These are phyloP conservation scores for Verticillium dahliae DNA, from an alignment of 2,329 filamentous ascomycete genomes.

Conservation along the genomic window DNA sequence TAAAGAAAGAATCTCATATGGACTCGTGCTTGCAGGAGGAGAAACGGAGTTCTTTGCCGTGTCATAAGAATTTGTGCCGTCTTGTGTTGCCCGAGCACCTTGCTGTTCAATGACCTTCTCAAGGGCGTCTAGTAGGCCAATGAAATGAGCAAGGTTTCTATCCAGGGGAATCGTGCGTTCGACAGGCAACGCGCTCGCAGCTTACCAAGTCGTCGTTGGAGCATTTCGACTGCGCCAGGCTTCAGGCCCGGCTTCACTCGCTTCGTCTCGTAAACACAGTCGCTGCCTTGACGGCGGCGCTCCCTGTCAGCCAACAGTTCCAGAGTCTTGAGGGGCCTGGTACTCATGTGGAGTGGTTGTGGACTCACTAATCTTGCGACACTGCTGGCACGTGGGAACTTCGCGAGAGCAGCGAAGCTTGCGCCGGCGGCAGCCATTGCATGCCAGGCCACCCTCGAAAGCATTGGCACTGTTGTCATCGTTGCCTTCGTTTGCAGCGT, in stretches of 20 bases:
- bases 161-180: too few species aligned
- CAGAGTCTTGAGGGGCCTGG: neutral
- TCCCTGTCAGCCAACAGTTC: neutral
- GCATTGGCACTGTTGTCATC: neutral
- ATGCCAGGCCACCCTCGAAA: conserved; percentile 2
- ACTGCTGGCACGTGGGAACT: conserved; percentile 7
- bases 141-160: neutral
- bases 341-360: neutral
- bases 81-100: neutral
- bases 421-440: conserved; percentile 7
- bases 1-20: conserved; percentile 6
- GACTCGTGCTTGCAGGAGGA: conserved; percentile 2
- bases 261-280: conserved; percentile 23
- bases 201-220: conserved; percentile 24
- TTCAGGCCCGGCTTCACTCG: conserved; percentile 29
- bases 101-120: conserved; percentile 5
- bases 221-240: conserved; percentile 26
- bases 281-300: conserved; percentile 3
- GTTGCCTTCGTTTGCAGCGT: neutral
- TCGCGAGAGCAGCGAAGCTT: conserved; percentile 7
- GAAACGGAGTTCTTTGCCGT: neutral
- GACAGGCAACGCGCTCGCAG: neutral
- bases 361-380: conserved; percentile 7
- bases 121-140: conserved; percentile 9
- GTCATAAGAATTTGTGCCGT: neutral